Evolutionary conservation across 2,329 filamentous ascomycete genomes (phyloP).

Genomic region (Scytalidium lignicola): DNA sequence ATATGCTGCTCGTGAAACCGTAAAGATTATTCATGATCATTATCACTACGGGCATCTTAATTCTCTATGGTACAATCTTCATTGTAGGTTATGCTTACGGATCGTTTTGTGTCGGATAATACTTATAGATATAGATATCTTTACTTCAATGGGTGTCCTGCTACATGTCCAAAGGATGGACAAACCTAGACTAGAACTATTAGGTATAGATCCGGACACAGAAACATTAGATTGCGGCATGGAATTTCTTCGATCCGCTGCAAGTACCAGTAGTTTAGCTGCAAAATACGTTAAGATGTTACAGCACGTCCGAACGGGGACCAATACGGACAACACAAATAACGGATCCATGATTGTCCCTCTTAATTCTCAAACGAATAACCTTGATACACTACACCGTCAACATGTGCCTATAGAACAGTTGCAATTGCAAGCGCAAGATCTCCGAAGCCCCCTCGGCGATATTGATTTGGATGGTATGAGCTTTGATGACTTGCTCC

Average conservation of each 20-base stretch:
- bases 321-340: neutral
- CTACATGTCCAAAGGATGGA: neutral
- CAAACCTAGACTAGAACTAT: neutral
- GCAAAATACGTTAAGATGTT: neutral
- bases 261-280: neutral
- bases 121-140: neutral
- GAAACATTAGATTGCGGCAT: neutral
- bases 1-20: neutral
- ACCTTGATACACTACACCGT: neutral
- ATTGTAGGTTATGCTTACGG: neutral
- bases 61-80: slow-evolving; percentile 1
- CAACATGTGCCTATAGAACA: neutral
- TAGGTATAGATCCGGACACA: neutral
- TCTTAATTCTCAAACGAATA: neutral
- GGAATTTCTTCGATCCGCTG: neutral
- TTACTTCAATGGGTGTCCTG: neutral
- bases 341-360: neutral
- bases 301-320: neutral
- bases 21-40: neutral
- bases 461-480: neutral
- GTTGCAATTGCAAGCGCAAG: neutral
- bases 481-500: neutral
- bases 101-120: neutral
- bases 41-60: neutral
- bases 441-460: neutral